Evolutionary conservation across 345 rosid genomes (phyloP).

Genomic region (Gossypium australe): DNA sequence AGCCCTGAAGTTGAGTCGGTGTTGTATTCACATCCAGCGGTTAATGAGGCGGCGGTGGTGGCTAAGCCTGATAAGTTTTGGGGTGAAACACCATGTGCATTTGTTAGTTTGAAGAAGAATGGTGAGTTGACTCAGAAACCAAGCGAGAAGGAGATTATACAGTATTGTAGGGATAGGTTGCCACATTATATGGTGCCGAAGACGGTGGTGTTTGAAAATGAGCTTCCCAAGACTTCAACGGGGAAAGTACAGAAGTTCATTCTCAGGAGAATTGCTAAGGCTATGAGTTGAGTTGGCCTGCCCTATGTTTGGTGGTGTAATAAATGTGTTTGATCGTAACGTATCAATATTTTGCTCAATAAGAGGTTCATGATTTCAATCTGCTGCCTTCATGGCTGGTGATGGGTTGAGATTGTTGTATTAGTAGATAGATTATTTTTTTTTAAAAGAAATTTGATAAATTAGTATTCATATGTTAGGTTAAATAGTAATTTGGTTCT

Average conservation of each 20-base stretch:
- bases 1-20: constrained; percentile 48
- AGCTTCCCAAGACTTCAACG: constrained; percentile 59
- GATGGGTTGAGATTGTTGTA: too few species aligned
- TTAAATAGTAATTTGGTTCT: rapidly evolving
- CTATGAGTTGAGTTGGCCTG: constrained; percentile 9
- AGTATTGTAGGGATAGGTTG: constrained; percentile 40
- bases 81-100: constrained; percentile 66
- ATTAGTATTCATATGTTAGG: too few species aligned
- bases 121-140: neutral
- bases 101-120: constrained; percentile 40
- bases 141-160: constrained; percentile 40
- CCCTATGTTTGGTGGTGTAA: too few species aligned
- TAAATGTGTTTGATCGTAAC: too few species aligned
- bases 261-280: constrained; percentile 39
- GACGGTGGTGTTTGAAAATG: constrained; percentile 39
- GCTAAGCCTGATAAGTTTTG: constrained; percentile 49
- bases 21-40: constrained; percentile 41
- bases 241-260: constrained; percentile 56
- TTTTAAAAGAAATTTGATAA: too few species aligned
- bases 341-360: too few species aligned
- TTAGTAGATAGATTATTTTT: too few species aligned
- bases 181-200: constrained; percentile 60
- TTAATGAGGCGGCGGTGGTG: constrained; percentile 60
- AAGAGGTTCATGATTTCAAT: too few species aligned
- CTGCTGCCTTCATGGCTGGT: too few species aligned